Evolutionary conservation across 805 yeast species (phyloP), one percentile per base, ranked within the genome.

Genomic region (Clavispora asparagi): DNA sequence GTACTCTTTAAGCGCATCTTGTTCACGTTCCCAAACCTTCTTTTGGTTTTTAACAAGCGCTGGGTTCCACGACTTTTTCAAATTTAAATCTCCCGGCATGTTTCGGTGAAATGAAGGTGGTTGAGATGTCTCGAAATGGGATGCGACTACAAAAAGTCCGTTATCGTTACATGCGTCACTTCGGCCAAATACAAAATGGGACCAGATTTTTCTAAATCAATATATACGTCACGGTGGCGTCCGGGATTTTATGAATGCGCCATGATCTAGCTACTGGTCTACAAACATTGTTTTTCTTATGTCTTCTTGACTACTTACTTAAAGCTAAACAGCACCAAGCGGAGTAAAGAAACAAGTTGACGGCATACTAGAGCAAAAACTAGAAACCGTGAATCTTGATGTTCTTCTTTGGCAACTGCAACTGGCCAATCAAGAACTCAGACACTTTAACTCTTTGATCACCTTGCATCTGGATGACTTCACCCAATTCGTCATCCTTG

Each of bases 301-400:
- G 28, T 37, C 40, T 23, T 26, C 28, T 25, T 37, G 29, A 26
- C 40, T 23, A 37, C 16, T 26, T 26, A 37, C 29, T 37, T 37
- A 23, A 25, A 37, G 40, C 25, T 16, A 14, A 9, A 33, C 25
- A 33, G 37, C 37, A 9, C 35, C 25, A 16, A 33, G 37, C n/a
- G 25, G 37, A 33, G 37, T 16, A 33, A 33, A 17, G 37, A 17
- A 37, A 36, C 29, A 29, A 42, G 23, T 7, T 38, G 11, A 30
- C 35, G 23, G 26, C 26, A n/a, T 25, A 33, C 29, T 14, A 31
- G 35, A 3, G n/a, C 16, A 31, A 33, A 13, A 29, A 28, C 77
- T 77, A 94, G 79, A 92, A 92, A 75, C 99, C 99, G 75, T 92
- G 99, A 68, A 94, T 87, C 78, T 94, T 94, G 75, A 92, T 92